Conservation (phyloP, 495 filamentous ascomycete species). For the Cladorrhinum samala region DNA sequence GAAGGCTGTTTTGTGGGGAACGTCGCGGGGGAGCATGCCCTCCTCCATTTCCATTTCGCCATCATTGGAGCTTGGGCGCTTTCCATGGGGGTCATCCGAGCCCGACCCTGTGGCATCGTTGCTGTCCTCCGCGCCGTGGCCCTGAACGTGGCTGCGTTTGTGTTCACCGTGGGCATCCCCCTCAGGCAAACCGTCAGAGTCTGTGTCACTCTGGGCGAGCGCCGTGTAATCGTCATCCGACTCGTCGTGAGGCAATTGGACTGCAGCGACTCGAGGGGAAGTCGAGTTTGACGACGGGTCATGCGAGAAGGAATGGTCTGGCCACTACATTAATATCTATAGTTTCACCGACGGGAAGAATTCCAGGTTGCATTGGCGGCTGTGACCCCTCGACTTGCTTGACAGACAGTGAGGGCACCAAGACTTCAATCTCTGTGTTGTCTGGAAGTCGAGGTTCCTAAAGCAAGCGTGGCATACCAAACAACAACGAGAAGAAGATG, state of each 20-base stretch:
- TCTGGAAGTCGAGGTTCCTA: too few species aligned
- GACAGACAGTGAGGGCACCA: too few species aligned
- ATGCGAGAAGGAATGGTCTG: slow-evolving; percentile 17
- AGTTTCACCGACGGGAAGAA: slow-evolving; percentile 7
- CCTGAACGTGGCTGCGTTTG: background rate
- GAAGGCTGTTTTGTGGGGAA: slow-evolving; percentile 70
- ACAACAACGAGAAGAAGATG: too few species aligned
- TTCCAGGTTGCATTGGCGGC: background rate
- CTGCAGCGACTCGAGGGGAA: slow-evolving; percentile 21
- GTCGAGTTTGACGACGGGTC: slow-evolving; percentile 25
- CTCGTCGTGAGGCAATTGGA: slow-evolving; percentile 19
- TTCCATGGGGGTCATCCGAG: slow-evolving; percentile 9
- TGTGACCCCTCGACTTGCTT: background rate
- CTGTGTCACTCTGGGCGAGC: slow-evolving; percentile 24
- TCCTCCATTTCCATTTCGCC: slow-evolving; percentile 30
- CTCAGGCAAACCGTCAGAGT: slow-evolving; percentile 18
- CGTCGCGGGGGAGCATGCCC: slow-evolving; percentile 66
- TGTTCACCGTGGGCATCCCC: slow-evolving; percentile 9
- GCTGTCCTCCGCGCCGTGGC: background rate
- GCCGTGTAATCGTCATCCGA: slow-evolving; percentile 28
- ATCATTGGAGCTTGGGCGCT: background rate
- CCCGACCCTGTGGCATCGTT: slow-evolving; percentile 5
- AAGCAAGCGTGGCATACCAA: too few species aligned
- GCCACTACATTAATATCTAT: slow-evolving; percentile 5
- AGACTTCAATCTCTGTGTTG: too few species aligned